Conservation (phyloP, 1,139 yeast genomes). For the Suhomyces anneliseae region DNA sequence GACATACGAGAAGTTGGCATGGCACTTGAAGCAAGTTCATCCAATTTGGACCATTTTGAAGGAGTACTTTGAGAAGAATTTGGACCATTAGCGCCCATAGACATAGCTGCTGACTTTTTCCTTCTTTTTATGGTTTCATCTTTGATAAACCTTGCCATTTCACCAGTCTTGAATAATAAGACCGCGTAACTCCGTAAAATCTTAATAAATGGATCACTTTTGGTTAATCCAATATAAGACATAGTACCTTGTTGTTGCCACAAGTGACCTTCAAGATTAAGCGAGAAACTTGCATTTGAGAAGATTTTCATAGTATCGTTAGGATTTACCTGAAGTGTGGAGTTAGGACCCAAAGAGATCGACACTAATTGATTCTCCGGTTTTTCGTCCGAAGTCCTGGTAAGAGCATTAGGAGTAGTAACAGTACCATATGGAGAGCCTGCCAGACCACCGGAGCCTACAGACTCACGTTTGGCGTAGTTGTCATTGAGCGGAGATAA, state of each 20-base stretch:
- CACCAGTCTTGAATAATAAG: constrained; percentile 37
- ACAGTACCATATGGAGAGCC: background rate
- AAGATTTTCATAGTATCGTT: constrained; percentile 37
- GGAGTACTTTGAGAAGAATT: constrained; percentile 3
- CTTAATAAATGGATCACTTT: constrained; percentile 43
- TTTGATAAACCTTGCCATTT: constrained; percentile 33
- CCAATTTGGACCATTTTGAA: background rate
- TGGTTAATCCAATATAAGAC: constrained; percentile 44
- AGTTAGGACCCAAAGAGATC: constrained; percentile 41
- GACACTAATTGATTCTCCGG: constrained; percentile 17
- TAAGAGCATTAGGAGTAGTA: background rate
- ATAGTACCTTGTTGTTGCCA: constrained; percentile 47
- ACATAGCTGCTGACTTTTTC: constrained; percentile 4
- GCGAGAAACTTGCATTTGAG: constrained; percentile 38
- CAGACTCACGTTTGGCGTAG: background rate
- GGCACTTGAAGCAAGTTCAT: background rate
- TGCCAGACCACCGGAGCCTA: background rate
- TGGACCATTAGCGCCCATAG: background rate
- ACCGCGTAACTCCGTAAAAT: constrained; percentile 40
- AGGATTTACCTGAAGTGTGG: constrained; percentile 36
- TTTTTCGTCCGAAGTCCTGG: background rate
- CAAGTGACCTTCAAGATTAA: constrained; percentile 38
- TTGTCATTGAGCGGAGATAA: background rate
- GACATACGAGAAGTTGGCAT: background rate
- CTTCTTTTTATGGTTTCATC: constrained; percentile 19